Evolutionary conservation across 2,329 filamentous ascomycete species (phyloP).

Genomic region (Aspergillus caelatus): DNA sequence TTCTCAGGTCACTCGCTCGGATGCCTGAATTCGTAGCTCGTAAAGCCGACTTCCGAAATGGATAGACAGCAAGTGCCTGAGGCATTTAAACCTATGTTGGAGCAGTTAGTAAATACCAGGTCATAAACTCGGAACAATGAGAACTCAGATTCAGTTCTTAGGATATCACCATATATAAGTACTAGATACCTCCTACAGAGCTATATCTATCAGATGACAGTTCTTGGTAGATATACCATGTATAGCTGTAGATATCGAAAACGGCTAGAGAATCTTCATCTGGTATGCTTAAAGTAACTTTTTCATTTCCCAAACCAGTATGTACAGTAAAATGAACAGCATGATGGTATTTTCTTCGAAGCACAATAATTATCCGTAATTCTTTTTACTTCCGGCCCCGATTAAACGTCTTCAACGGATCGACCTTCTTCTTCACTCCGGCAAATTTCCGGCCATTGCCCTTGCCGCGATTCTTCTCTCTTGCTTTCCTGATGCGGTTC

Average conservation of each 20-base stretch:
- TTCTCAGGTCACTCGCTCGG: too few relatives aligned
- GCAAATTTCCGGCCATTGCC: conserved; percentile 49
- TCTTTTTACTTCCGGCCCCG: conserved; percentile 44
- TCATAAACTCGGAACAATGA: too few relatives aligned
- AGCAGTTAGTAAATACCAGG: too few relatives aligned
- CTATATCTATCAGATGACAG: too few relatives aligned
- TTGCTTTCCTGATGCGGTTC: conserved; percentile 56
- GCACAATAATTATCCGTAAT: neutral
- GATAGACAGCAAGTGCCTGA: too few relatives aligned
- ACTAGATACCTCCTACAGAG: too few relatives aligned
- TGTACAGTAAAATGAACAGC: neutral
- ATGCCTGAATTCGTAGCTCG: too few relatives aligned
- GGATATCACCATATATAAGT: too few relatives aligned
- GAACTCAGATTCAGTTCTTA: too few relatives aligned
- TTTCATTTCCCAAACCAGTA: neutral
- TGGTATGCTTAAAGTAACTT: neutral
- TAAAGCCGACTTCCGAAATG: too few relatives aligned
- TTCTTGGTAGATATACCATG: too few relatives aligned
- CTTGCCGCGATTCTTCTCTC: conserved; percentile 47
- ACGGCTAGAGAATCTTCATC: neutral
- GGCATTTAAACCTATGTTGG: too few relatives aligned
- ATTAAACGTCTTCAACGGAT: conserved; percentile 90
- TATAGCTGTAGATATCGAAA: neutral
- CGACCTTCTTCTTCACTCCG: conserved; percentile 59
- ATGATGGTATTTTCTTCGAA: neutral